Conservation (phyloP, 192 early-diverging fungal species). For the Ambispora gerdemannii region DNA sequence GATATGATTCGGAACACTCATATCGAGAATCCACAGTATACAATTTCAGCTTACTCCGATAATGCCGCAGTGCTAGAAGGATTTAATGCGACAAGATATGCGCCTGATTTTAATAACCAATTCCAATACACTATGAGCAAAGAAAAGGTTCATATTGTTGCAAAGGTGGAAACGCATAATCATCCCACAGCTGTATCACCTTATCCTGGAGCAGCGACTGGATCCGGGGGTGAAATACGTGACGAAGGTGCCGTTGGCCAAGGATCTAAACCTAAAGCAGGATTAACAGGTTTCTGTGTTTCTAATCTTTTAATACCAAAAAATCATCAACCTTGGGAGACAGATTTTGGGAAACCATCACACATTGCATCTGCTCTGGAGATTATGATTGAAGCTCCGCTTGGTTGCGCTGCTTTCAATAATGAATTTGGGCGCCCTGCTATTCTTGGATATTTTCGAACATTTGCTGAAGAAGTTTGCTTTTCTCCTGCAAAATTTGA, state of each 20-base stretch:
- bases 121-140: conserved; percentile 60
- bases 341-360: conserved; percentile 74
- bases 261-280: conserved; percentile 94
- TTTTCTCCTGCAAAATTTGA: conserved; percentile 54
- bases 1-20: conserved; percentile 96
- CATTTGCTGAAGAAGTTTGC: conserved; percentile 66
- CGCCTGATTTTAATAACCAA: conserved; percentile 41
- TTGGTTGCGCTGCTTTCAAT: conserved; percentile 98
- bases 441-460: conserved; percentile 96
- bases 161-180: conserved; percentile 99
- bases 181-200: conserved; percentile 99
- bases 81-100: conserved; percentile 58
- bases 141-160: conserved; percentile 84
- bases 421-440: conserved; percentile 98
- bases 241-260: conserved; percentile 98
- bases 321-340: conserved; percentile 91
- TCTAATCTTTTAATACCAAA: conserved; percentile 93
- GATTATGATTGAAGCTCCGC: conserved; percentile 97
- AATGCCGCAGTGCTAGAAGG: conserved; percentile 96
- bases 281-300: conserved; percentile 92
- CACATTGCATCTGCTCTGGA: conserved; percentile 91
- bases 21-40: conserved; percentile 71
- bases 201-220: conserved; percentile 96
- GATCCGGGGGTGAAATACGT: conserved; percentile 98
- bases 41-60: conserved; percentile 95